Conservation (phyloP, 78 protist genomes). For the Dictyostelium firmibasis region DNA sequence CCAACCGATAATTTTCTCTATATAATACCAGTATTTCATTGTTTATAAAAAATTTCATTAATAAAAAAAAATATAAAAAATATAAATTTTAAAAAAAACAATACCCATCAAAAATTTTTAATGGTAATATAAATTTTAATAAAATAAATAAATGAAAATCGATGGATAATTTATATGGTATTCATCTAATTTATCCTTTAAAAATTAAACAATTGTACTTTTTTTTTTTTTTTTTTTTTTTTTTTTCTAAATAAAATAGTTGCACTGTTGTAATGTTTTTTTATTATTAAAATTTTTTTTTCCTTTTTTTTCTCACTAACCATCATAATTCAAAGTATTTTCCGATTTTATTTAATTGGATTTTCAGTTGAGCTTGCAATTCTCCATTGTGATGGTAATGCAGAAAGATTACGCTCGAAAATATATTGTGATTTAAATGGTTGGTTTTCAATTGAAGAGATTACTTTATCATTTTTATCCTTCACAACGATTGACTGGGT, state of each 20-base stretch:
- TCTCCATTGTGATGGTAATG: conserved; percentile 64
- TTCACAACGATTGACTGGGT: neutral
- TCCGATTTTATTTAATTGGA: neutral
- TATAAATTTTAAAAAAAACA: too few relatives aligned
- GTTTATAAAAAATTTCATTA: neutral
- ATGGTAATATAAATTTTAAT: too few relatives aligned
- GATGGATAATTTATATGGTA: too few relatives aligned
- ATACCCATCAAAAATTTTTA: too few relatives aligned
- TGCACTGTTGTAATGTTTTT: too few relatives aligned
- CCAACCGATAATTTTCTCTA: neutral
- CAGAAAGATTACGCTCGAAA: conserved; percentile 37
- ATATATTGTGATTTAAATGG: conserved; percentile 25
- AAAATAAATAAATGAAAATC: too few relatives aligned
- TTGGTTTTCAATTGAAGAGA: conserved; percentile 7
- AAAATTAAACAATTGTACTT: too few relatives aligned
- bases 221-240: too few relatives aligned
- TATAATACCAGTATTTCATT: neutral
- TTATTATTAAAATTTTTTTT: too few relatives aligned
- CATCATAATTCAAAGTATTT: neutral
- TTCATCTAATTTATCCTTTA: too few relatives aligned
- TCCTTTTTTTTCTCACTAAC: too few relatives aligned
- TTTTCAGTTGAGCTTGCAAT: neutral
- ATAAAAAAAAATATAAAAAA: neutral
- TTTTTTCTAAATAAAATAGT: too few relatives aligned
- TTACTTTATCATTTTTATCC: neutral